phyloP scores from a whole-genome alignment of 2,329 filamentous ascomycete species.

The Ustulina deusta region DNA sequence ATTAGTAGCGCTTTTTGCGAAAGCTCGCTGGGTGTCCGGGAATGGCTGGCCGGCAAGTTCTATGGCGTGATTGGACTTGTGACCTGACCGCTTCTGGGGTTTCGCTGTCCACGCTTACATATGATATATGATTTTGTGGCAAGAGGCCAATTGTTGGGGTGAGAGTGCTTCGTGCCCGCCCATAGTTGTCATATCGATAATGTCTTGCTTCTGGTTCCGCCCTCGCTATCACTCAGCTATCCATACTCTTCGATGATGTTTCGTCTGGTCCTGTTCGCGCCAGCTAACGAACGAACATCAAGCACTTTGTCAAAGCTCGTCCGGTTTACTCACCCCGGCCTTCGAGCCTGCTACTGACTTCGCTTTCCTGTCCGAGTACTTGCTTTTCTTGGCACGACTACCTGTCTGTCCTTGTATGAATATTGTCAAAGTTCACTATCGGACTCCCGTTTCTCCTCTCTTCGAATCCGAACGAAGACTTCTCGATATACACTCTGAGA shows the following conservation, averaged over 20 bases:
- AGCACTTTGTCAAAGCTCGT: slow-evolving; percentile 31
- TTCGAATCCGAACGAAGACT: neutral
- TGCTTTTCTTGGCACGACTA: neutral
- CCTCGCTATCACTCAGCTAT: slow-evolving; percentile 18
- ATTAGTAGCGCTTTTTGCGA: slow-evolving; percentile 41
- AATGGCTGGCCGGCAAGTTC: slow-evolving; percentile 40
- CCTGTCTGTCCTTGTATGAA: neutral
- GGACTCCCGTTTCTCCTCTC: neutral
- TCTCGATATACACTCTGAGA: neutral
- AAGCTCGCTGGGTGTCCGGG: slow-evolving; percentile 40
- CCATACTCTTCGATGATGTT: slow-evolving; percentile 27
- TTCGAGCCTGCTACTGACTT: slow-evolving; percentile 30
- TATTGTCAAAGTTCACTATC: neutral
- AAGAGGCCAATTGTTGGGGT: neutral
- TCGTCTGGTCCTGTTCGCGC: slow-evolving; percentile 38
- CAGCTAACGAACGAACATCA: slow-evolving; percentile 28
- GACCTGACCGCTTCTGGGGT: no score
- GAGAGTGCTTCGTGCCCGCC: slow-evolving; percentile 35
- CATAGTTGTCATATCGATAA: slow-evolving; percentile 34
- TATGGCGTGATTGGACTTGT: neutral
- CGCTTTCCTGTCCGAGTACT: slow-evolving; percentile 24
- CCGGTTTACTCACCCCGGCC: slow-evolving; percentile 34
- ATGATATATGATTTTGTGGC: slow-evolving; percentile 8
- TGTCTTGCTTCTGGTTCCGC: slow-evolving; percentile 18
- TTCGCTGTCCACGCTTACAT: slow-evolving; percentile 33